A percentile compares a stretch with the other conserved stretches of the same genome.
Conservation (phyloP, 306 rosid genomes). For the Datisca glomerata region DNA sequence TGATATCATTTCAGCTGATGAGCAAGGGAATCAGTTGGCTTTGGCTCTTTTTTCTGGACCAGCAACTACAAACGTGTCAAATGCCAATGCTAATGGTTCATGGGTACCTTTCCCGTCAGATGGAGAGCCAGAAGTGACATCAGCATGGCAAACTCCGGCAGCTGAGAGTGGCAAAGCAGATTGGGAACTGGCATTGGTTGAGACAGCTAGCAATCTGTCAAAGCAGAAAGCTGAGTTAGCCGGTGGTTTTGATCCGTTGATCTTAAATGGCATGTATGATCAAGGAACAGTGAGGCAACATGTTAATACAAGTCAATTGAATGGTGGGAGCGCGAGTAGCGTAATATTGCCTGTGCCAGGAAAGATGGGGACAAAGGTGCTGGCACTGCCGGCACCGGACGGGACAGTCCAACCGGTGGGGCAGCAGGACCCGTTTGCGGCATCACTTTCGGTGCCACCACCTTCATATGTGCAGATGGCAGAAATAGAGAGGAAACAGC, state of each 20-base stretch:
- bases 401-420: constrained; percentile 53
- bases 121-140: constrained; percentile 48
- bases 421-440: constrained; percentile 68
- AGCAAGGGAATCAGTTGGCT: constrained; percentile 69
- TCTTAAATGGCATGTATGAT: constrained; percentile 87
- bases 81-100: constrained; percentile 29
- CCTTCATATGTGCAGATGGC: constrained; percentile 88
- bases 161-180: constrained; percentile 68
- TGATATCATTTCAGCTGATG: constrained; percentile 49
- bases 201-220: constrained; percentile 38
- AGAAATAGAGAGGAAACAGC: constrained; percentile 79
- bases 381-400: constrained; percentile 83
- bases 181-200: constrained; percentile 85
- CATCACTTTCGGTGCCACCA: constrained; percentile 62
- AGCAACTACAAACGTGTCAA: constrained; percentile 13
- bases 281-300: constrained; percentile 79
- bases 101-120: constrained; percentile 72
- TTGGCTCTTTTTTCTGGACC: constrained; percentile 60
- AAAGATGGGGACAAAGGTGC: constrained; percentile 30
- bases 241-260: constrained; percentile 68
- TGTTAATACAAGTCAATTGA: constrained; percentile 35
- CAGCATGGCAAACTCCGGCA: constrained; percentile 74
- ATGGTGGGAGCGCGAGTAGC: constrained; percentile 75
- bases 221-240: constrained; percentile 62
- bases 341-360: constrained; percentile 44